Conservation (phyloP, 345 rosid genomes). For the Salix koriyanagi region DNA sequence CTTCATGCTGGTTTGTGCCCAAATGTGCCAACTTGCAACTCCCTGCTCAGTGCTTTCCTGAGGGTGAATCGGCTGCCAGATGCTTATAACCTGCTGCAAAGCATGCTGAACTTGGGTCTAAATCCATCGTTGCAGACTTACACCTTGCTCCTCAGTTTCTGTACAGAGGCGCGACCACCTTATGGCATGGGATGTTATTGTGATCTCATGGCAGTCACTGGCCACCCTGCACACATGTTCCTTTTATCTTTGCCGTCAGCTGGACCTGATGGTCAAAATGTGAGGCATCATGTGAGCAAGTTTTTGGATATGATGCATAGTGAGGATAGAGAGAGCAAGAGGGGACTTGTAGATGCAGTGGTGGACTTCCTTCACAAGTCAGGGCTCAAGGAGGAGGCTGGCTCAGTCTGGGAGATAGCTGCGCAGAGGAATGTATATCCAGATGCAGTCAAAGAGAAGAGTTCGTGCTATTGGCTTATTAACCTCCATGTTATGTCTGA, state of each 20-base stretch:
- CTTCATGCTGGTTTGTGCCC: constrained; percentile 70
- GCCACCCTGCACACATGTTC: constrained; percentile 84
- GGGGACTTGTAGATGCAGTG: constrained; percentile 85
- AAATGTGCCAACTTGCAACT: constrained; percentile 94
- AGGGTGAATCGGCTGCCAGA: constrained; percentile 60
- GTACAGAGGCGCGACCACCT: constrained; percentile 69
- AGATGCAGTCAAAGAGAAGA: constrained; percentile 70
- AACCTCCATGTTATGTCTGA: constrained; percentile 97
- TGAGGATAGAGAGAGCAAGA: constrained; percentile 95
- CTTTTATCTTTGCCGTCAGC: constrained; percentile 71
- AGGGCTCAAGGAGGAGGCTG: constrained; percentile 88
- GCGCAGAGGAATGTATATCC: constrained; percentile 77
- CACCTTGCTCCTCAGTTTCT: constrained; percentile 80
- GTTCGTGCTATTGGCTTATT: constrained; percentile 81
- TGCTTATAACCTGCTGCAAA: constrained; percentile 67
- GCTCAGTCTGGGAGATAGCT: constrained; percentile 94
- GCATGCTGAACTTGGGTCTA: constrained; percentile 68
- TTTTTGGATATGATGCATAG: constrained; percentile 89
- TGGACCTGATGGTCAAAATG: constrained; percentile 88
- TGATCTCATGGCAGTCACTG: constrained; percentile 71
- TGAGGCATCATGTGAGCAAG: constrained; percentile 59
- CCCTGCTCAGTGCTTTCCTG: constrained; percentile 84
- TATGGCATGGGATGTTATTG: constrained; percentile 68
- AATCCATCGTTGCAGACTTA: constrained; percentile 79
- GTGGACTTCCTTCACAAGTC: constrained; percentile 91